A percentile compares a stretch with the other conserved stretches of the same genome.
Conservation (phyloP, 768 basidiomycete species). For the Pluteus cervinus region DNA sequence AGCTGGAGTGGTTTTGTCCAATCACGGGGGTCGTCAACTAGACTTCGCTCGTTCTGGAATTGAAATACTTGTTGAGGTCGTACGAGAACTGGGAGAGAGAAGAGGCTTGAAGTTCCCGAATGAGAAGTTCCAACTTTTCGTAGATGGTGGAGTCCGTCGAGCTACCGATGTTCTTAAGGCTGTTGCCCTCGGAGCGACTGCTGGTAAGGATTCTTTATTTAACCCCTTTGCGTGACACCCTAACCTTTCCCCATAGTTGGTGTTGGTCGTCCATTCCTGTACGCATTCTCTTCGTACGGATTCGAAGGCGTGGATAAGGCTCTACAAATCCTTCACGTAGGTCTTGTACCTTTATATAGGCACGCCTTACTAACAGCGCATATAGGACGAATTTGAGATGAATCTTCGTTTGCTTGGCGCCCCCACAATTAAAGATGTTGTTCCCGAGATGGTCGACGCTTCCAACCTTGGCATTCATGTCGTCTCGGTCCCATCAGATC, state of each 20-base stretch:
- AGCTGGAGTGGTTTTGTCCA: conserved; percentile 78
- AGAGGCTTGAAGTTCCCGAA: conserved; percentile 73
- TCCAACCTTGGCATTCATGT: conserved; percentile 61
- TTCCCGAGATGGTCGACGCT: conserved; percentile 87
- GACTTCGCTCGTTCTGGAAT: conserved; percentile 84
- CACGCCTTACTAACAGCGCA: background rate
- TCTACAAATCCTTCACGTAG: conserved; percentile 68
- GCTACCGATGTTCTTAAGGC: conserved; percentile 90
- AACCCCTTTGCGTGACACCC: conserved; percentile 11
- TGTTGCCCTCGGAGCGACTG: conserved; percentile 83
- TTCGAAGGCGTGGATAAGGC: conserved; percentile 81
- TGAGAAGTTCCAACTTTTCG: conserved; percentile 74
- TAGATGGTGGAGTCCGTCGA: conserved; percentile 92
- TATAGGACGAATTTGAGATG: conserved; percentile 96
- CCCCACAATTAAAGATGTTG: conserved; percentile 68
- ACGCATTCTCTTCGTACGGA: conserved; percentile 87
- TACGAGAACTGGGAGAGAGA: conserved; percentile 57
- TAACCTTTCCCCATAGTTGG: conserved; percentile 46
- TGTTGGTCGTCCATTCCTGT: conserved; percentile 81
- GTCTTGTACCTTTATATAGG: conserved; percentile 11
- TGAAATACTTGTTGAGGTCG: conserved; percentile 86
- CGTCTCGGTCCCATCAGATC: conserved; percentile 63
- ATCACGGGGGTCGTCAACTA: conserved; percentile 77
- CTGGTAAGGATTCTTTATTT: conserved; percentile 36
- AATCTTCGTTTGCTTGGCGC: conserved; percentile 92